These are phyloP conservation scores for Glycine tomentella DNA, from an alignment of 306 rosid genomes.

Conservation along the genomic window DNA sequence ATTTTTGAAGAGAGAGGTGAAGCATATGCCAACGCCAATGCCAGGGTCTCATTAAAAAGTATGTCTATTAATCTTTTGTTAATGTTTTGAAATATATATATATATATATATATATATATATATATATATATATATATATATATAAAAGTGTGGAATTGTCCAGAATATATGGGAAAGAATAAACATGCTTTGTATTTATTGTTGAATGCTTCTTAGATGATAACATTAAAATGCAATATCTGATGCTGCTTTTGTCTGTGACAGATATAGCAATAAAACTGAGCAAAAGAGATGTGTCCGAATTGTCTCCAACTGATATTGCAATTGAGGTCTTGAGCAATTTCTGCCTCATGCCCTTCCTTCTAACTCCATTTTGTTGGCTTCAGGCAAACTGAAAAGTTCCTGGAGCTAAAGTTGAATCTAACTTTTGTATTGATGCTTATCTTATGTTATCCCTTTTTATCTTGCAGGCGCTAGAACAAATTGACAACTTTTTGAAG, in stretches of 20 bases:
- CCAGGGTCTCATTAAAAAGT: constrained; percentile 87
- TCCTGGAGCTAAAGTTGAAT: constrained; percentile 20
- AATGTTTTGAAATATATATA: constrained; percentile 30
- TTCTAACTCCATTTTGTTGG: constrained; percentile 7
- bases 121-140: too few species aligned
- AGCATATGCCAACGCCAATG: constrained; percentile 82
- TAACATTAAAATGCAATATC: constrained; percentile 20
- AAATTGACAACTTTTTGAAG: constrained; percentile 67
- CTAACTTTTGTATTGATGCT: constrained; percentile 7
- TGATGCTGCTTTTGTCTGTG: constrained; percentile 20
- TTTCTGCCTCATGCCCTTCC: constrained; percentile 42
- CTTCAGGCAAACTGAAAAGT: constrained; percentile 4
- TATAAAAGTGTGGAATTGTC: constrained; percentile 6
- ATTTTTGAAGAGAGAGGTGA: constrained; percentile 84
- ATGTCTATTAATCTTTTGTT: constrained; percentile 42
- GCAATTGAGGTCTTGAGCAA: constrained; percentile 80
- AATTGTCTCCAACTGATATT: constrained; percentile 77
- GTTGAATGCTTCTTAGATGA: constrained; percentile 22
- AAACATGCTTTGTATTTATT: constrained; percentile 2
- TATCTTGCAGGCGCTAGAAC: constrained; percentile 77
- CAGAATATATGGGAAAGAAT: constrained; percentile 26
- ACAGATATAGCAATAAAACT: constrained; percentile 84
- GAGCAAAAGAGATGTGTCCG: constrained; percentile 65
- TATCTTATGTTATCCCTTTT: constrained; percentile 31
- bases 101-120: too few species aligned